Base-by-base conservation (phyloP, 1,284 basidiomycete species). In the Tylopilus orsonianus region DNA sequence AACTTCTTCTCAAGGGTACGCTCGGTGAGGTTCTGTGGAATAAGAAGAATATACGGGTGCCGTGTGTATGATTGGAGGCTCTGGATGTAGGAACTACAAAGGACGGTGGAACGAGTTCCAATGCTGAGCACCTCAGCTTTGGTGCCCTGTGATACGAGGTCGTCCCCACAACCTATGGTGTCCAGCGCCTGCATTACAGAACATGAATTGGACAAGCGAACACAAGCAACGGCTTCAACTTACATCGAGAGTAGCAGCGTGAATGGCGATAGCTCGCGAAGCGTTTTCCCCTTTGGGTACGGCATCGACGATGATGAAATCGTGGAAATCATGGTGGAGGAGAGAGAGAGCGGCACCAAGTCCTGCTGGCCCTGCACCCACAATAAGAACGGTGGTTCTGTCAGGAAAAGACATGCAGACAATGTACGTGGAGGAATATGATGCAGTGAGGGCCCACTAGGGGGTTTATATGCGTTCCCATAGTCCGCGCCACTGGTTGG, bases 21-120 rank as follows among this genome's bases (percentile, higher is more conserved):
- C 52, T 83, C 81, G 0, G 77, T 79, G 33, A 71, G 48, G 37
- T 66, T 68, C 53, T 83, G 81, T 8, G 79, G 70, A 16, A 79
- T 56, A 22, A 74, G 34, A 12, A 80, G 41, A 6, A 66, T 62
- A 44, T 71, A 79, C 0, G 80, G 74, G 54, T 67, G 76, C 10
- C 66, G 70, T 23, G 78, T 82, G 54, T 75, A 66, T 5, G 39
- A 36, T 22, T 57, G 52, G 10, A 75, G 64, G 27, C 22, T 30
- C 3, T 56, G 22, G 43, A 79, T 72, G 43, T 74, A 58, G 1
- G 65, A 55, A 2, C 56, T 41, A n/a, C 67, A 36, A 1, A 77
- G 54, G 23, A 51, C 48, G 3, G 54, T 47, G 0, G 61, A 57
- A 23, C 68, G 68, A 33, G 71, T 69, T 39, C 64, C 65, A 4